Percentiles rank a stretch among this genome's conserved stretches.
Evolutionary conservation across 257 asterid species (phyloP).

Genomic region (Solanum etuberosum): DNA sequence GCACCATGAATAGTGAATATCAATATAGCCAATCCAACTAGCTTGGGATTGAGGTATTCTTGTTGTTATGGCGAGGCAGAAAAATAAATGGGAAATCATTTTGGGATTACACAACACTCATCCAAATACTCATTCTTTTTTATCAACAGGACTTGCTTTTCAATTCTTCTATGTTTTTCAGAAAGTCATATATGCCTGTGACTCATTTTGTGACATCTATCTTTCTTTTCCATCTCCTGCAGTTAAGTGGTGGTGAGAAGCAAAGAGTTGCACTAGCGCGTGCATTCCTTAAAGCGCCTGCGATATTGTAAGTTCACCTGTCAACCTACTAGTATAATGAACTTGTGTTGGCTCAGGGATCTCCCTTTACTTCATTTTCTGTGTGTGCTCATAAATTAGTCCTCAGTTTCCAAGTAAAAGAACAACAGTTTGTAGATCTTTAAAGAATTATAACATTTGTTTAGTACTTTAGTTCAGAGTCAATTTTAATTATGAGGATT

Average conservation of each 20-base stretch:
- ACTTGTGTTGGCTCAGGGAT: not conserved
- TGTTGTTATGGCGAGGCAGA: not conserved
- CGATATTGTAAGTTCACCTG: constrained; percentile 53
- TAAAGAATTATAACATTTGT: not conserved
- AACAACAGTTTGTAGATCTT: not conserved
- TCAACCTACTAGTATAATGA: not conserved
- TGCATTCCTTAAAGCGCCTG: constrained; percentile 91
- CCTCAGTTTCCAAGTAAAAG: not conserved
- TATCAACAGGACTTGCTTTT: not conserved
- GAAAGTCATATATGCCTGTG: not conserved
- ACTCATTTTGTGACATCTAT: not conserved
- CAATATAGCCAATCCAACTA: not conserved
- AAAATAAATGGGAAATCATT: not conserved
- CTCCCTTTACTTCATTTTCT: not conserved
- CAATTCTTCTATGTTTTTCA: not conserved
- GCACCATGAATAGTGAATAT: not conserved
- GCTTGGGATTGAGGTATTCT: not conserved
- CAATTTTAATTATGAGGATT: not conserved
- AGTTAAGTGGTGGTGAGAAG: constrained; percentile 99
- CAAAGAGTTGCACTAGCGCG: constrained; percentile 98
- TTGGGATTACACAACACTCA: not conserved
- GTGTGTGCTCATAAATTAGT: not conserved
- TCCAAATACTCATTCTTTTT: not conserved
- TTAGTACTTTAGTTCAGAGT: not conserved
- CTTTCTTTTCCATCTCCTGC: constrained; percentile 19